Percentiles rank a stretch among this genome's conserved stretches.
These are phyloP conservation scores for Dictyostelium firmibasis DNA, from an alignment of 78 protist species.

Conservation along the genomic window DNA sequence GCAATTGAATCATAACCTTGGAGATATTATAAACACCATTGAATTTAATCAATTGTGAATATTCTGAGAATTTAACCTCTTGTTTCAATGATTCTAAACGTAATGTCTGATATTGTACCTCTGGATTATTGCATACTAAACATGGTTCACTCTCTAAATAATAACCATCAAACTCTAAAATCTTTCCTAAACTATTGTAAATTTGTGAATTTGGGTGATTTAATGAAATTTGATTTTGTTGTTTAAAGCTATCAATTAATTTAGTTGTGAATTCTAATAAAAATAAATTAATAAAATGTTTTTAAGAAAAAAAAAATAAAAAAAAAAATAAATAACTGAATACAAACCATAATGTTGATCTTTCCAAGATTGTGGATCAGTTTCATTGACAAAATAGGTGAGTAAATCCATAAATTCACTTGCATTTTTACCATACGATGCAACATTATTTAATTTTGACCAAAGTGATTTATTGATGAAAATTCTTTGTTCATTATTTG, in stretches of 20 bases:
- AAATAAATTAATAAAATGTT: neutral
- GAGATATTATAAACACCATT: constrained; percentile 29
- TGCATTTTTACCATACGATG: constrained; percentile 70
- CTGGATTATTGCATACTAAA: constrained; percentile 78
- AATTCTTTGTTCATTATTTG: constrained; percentile 30
- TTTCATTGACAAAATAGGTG: constrained; percentile 40
- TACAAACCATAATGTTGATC: constrained; percentile 44
- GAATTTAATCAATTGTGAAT: constrained; percentile 52
- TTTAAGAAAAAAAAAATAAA: neutral
- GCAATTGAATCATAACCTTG: constrained; percentile 15
- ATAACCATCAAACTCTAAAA: constrained; percentile 86
- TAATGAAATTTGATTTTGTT: constrained; percentile 31
- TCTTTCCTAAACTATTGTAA: constrained; percentile 50
- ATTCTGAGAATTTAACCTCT: constrained; percentile 86
- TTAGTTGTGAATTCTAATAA: constrained; percentile 42
- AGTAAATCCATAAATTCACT: constrained; percentile 78
- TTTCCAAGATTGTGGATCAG: constrained; percentile 38
- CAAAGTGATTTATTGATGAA: constrained; percentile 43
- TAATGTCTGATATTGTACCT: constrained; percentile 43
- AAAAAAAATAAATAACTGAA: neutral
- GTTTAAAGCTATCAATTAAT: constrained; percentile 4
- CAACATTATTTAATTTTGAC: constrained; percentile 34
- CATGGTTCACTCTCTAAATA: constrained; percentile 88
- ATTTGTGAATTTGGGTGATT: constrained; percentile 87
- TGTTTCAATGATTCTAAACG: constrained; percentile 69